Conservation (phyloP, 73 alveolate species). For the Tetrahymena elliotti region DNA sequence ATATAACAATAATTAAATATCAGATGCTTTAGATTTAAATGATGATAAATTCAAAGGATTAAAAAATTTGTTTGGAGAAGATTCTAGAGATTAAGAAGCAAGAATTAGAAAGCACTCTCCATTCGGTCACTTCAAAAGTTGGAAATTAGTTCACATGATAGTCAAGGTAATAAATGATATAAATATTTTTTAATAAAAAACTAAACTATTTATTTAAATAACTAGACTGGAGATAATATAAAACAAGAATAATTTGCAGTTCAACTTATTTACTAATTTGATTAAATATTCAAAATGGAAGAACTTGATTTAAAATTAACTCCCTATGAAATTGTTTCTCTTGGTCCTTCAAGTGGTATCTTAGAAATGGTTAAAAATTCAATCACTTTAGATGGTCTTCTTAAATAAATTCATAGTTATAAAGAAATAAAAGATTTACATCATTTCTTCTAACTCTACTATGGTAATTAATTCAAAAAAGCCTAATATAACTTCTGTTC, state of each 20-base stretch:
- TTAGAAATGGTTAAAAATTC: slow-evolving; percentile 79
- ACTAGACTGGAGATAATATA: slow-evolving; percentile 53
- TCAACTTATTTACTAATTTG: slow-evolving; percentile 61
- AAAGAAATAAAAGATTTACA: neutral
- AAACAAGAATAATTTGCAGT: slow-evolving; percentile 65
- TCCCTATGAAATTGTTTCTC: slow-evolving; percentile 83
- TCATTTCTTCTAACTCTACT: slow-evolving; percentile 15
- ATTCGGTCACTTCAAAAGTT: slow-evolving; percentile 29
- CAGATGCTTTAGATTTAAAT: neutral
- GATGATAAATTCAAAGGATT: neutral
- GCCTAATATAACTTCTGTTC: slow-evolving; percentile 67
- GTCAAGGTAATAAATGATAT: neutral
- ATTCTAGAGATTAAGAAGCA: slow-evolving; percentile 3
- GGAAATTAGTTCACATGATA: slow-evolving; percentile 36
- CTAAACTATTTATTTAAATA: neutral
- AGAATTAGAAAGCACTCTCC: slow-evolving; percentile 42
- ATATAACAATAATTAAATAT: neutral
- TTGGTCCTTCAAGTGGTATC: slow-evolving; percentile 82
- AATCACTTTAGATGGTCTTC: slow-evolving; percentile 72
- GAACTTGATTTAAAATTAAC: slow-evolving; percentile 53
- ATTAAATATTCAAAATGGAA: slow-evolving; percentile 62
- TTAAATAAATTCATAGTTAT: slow-evolving; percentile 48
- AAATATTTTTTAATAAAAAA: neutral
- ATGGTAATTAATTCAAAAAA: slow-evolving; percentile 6
- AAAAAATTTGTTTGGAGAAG: slow-evolving; percentile 34